A percentile compares a stretch with the other conserved stretches of the same genome.
phyloP scores from a whole-genome alignment of 2,329 filamentous ascomycete species.

The Coccinonectria pachysandricola region DNA sequence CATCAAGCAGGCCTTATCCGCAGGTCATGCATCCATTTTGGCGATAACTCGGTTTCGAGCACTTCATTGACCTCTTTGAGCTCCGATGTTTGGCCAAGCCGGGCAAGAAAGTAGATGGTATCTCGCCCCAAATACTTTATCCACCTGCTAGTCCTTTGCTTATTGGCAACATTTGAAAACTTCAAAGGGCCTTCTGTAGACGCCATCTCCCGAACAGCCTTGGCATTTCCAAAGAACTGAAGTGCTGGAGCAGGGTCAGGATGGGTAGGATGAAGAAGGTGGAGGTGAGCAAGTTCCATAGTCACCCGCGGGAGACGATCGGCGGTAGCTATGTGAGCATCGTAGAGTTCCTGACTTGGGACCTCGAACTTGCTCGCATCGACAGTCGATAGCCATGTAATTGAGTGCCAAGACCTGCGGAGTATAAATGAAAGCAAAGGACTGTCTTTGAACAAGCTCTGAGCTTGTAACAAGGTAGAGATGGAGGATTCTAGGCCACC shows the following conservation, averaged over 20 bases:
- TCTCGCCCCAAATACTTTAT: conserved; percentile 34
- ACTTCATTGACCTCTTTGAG: no score
- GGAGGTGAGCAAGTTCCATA: conserved; percentile 42
- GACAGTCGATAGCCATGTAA: conserved; percentile 44
- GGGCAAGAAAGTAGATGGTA: conserved; percentile 34
- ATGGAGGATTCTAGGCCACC: conserved; percentile 41
- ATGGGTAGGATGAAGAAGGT: conserved; percentile 42
- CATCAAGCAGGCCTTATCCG: no score
- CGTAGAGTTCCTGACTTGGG: conserved; percentile 39
- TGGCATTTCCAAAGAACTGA: conserved; percentile 30
- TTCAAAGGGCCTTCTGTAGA: conserved; percentile 16
- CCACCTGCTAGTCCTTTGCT: conserved; percentile 25
- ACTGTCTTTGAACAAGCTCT: conserved; percentile 29
- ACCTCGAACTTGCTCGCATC: conserved; percentile 34
- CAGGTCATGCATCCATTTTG: no score
- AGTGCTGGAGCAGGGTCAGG: conserved; percentile 39
- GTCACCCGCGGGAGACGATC: conserved; percentile 26
- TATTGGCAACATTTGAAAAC: no score
- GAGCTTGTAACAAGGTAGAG: conserved; percentile 35
- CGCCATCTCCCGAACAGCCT: conserved; percentile 20
- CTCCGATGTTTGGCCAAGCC: conserved; percentile 29
- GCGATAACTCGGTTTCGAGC: no score
- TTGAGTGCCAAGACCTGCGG: conserved; percentile 32
- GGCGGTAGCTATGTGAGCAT: conserved; percentile 40
- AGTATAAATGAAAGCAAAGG: conserved; percentile 27